These are phyloP conservation scores for Trichosporon ovoides DNA, from an alignment of 1,284 basidiomycete genomes.

Conservation along the genomic window DNA sequence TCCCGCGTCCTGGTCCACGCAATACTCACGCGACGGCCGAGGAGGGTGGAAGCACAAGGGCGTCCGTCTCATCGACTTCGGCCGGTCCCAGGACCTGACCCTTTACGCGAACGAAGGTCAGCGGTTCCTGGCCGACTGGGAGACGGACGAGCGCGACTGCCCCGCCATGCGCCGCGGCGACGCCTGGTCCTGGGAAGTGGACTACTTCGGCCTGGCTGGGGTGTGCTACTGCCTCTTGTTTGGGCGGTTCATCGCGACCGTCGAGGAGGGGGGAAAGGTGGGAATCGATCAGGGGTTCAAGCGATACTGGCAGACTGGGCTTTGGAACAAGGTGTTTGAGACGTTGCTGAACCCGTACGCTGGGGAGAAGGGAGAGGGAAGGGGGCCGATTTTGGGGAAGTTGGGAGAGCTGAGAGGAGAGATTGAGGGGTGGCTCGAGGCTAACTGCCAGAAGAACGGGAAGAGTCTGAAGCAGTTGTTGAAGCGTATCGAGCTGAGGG, in stretches of 20 bases:
- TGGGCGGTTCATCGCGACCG: slow-evolving; percentile 84
- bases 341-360: slow-evolving; percentile 72
- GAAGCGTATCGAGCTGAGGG: slow-evolving; percentile 44
- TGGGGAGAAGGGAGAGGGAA: slow-evolving; percentile 51
- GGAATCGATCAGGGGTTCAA: slow-evolving; percentile 72
- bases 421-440: slow-evolving; percentile 80
- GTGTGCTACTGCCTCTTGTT: slow-evolving; percentile 94
- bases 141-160: slow-evolving; percentile 80
- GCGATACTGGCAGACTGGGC: slow-evolving; percentile 87
- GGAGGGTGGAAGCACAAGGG: slow-evolving; percentile 85
- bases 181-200: slow-evolving; percentile 89
- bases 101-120: slow-evolving; percentile 68
- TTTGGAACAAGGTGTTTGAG: slow-evolving; percentile 84
- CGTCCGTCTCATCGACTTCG: slow-evolving; percentile 92
- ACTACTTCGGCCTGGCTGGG: slow-evolving; percentile 90
- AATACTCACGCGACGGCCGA: slow-evolving; percentile 69
- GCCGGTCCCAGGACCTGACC: slow-evolving; percentile 79
- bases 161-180: slow-evolving; percentile 74
- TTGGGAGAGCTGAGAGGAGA: slow-evolving; percentile 62
- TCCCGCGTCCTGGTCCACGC: slow-evolving; percentile 62
- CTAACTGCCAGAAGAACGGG: slow-evolving; percentile 73
- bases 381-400: slow-evolving; percentile 66
- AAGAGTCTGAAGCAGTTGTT: slow-evolving; percentile 78
- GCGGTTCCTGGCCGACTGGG: slow-evolving; percentile 82
- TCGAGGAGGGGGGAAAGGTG: slow-evolving; percentile 20